Evolutionary conservation across 805 yeast genomes (phyloP), one percentile per base, ranked within the genome.

Genomic region (Ogataea parapolymorpha): DNA sequence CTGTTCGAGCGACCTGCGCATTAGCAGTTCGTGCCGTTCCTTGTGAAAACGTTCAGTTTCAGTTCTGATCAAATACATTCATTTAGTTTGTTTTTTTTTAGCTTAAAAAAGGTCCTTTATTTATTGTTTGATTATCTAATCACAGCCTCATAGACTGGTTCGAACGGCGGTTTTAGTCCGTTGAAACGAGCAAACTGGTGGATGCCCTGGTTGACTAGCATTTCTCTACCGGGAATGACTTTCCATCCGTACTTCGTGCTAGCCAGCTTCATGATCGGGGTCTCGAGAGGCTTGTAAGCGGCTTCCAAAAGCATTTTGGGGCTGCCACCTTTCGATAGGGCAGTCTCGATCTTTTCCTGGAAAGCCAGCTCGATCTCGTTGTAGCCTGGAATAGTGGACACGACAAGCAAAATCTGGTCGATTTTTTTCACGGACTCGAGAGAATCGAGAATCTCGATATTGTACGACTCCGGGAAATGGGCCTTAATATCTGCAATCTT

Each of bases 121-220:
- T 35, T 18, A 26, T 13, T 22, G 8, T 16, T 16, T 28, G 32
- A 25, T 35, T 40, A 35, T 27, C 39, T 35, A 35, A 40, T 28
- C 43, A 85, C 91, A 23, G 86, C 88, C 14, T 75, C 68, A 51
- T 74, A 79, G 33, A 83, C 72, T 15, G 72, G 75, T 24, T 70
- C 62, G 62, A 78, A 83, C 15, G 89, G 87, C 3, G 90, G 82
- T 20, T 54, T 63, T 36, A 72, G 61, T 0, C 84, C 83, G 9
- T 85, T 86, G 82, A 95, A 91, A 42, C 78, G 64, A 48, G 73
- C 67, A 60, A 90, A 89, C 66, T 93, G 99, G 49, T 76, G 86
- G 36, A 85, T 81, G 35, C 97, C 99, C 66, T 93, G 99, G 64
- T 85, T 81, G 13, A 90, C 89, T 49, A 93, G 74, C 93, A 95